Percentiles rank a stretch among this genome's conserved stretches.
Conservation (phyloP, 1,139 yeast species). For the Saccharomyces hybrid region DNA sequence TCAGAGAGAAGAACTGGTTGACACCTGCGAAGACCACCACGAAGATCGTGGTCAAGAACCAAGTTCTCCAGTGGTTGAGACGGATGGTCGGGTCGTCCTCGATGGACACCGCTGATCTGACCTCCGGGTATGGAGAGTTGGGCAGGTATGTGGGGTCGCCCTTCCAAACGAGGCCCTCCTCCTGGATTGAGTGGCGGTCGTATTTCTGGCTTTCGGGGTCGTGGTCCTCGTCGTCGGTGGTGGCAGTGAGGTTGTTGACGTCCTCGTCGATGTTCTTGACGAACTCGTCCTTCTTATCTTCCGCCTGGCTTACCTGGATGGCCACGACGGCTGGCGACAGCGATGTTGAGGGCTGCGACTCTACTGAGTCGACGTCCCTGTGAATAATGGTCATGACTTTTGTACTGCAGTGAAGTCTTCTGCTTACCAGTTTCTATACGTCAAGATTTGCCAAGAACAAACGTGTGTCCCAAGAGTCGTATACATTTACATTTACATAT, state of each 20-base stretch:
- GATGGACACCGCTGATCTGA: constrained; percentile 47
- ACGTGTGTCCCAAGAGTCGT: neutral
- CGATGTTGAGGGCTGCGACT: neutral
- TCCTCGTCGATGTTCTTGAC: neutral
- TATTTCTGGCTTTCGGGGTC: constrained; percentile 1
- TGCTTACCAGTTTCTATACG: no score
- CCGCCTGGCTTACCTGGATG: neutral
- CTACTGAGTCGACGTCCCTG: neutral
- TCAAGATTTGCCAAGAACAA: neutral
- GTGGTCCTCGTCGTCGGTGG: constrained; percentile 2
- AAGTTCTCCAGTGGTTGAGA: constrained; percentile 46
- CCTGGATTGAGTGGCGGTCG: neutral
- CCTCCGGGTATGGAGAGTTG: constrained; percentile 50
- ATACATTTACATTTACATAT: no score
- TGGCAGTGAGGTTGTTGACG: neutral
- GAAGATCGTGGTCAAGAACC: constrained; percentile 42
- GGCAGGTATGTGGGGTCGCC: constrained; percentile 35
- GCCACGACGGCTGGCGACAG: neutral
- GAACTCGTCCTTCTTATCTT: neutral
- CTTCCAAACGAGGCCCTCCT: constrained; percentile 14
- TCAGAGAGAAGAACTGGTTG: constrained; percentile 45
- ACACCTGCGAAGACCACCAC: constrained; percentile 46
- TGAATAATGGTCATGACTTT: neutral
- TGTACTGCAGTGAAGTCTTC: no score
- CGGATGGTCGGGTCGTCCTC: constrained; percentile 41